Evolutionary conservation across 768 basidiomycete species (phyloP), one percentile per base, ranked within the genome.

Genomic region (Trametopsis cervina): DNA sequence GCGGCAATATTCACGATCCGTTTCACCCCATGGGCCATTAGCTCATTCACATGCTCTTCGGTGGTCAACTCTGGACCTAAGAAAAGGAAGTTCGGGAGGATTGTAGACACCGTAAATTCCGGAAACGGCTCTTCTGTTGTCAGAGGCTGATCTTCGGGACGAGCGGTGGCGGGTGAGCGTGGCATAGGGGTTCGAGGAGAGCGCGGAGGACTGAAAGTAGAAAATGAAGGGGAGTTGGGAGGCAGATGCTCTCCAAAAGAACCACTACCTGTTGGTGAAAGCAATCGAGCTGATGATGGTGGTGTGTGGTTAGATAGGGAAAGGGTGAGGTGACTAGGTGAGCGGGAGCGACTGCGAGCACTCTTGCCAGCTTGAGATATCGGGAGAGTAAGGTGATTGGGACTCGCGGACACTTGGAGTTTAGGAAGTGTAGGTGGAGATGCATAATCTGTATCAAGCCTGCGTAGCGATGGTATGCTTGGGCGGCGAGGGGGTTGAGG

Each of bases 1-100:
- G 77, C 75, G 15, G 94, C 94, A 40, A 96, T 83, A 60, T 98
- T 98, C 51, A 97, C 65, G 53, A 98, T 90, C 47, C 92, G 71
- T 63, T 80, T 85, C 49, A 97, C 85, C 0, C 92, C 93, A 15
- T 92, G 67, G 0, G 71, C 68, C 51, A 80, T 73, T 40, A 97
- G 68, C 65, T 85, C 81, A 18, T 77, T 70, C 15, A 91, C 85
- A 57, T 97, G 89, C 53, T 82, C 84, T 44, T 73, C 71, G 10
- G 71, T 65, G 3, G 84, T 84, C 22, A 89, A 73, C 64, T 98
- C 95, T 0, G 94, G 90, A 1, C 94, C 95, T 25, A 97, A 76
- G 65, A 80, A 98, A 22, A 98, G 70, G 67, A 96, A 96, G 49
- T 81, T 78, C 2, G 94, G 93, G 2, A 98, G 71, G 54, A 98